phyloP scores from a whole-genome alignment of 108 stramenopile genomes.

The Skeletonema grethae region DNA sequence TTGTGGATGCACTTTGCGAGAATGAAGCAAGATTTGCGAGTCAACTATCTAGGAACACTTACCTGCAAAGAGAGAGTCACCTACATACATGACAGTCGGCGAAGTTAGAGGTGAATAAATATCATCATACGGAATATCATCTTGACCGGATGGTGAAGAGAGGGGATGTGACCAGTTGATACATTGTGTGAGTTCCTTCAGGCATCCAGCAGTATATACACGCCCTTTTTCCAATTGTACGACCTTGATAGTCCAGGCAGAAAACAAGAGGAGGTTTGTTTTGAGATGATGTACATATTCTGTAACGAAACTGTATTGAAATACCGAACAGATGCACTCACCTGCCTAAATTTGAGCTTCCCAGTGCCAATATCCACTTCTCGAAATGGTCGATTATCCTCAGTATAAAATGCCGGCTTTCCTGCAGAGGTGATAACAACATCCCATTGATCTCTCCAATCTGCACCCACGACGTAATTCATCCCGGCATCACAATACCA shows the following conservation, averaged over 20 bases:
- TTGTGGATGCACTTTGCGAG: background rate
- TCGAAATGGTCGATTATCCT: conserved; percentile 82
- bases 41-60: background rate
- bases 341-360: conserved; percentile 66
- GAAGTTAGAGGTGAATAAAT: conserved; percentile 51
- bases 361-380: conserved; percentile 67
- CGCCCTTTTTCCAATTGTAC: conserved; percentile 51
- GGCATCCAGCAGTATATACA: conserved; percentile 85
- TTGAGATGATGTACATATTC: too few relatives aligned
- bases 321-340: conserved; percentile 24
- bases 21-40: background rate
- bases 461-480: conserved; percentile 88
- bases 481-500: conserved; percentile 94
- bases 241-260: conserved; percentile 35
- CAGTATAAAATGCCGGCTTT: conserved; percentile 94
- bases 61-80: conserved; percentile 94
- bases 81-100: conserved; percentile 92
- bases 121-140: conserved; percentile 26
- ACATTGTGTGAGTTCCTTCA: conserved; percentile 69
- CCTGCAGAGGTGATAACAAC: conserved; percentile 85
- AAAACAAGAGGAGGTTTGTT: background rate
- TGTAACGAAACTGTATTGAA: background rate
- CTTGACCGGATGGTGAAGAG: conserved; percentile 4
- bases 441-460: conserved; percentile 87
- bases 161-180: conserved; percentile 61